These are phyloP conservation scores for Pythium coloratum DNA, from an alignment of 352 stramenopile species.

Conservation along the genomic window DNA sequence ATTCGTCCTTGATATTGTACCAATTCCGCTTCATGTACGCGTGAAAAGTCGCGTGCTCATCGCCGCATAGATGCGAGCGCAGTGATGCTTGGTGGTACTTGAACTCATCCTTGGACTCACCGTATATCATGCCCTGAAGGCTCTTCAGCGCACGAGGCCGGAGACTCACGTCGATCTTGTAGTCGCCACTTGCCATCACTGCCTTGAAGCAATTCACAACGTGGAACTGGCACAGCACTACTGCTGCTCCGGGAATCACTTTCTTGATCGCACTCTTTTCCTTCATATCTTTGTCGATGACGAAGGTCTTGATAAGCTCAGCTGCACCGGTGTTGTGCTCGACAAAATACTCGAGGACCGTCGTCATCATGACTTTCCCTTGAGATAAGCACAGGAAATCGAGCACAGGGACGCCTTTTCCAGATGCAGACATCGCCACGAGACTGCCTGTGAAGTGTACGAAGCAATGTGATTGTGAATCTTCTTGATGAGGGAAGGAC, in stretches of 20 bases:
- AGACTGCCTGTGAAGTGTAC: not conserved
- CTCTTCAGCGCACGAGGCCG: not conserved
- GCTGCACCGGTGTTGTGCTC: no score
- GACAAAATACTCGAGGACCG: no score
- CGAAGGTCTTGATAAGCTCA: no score
- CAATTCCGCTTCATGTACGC: slow-evolving; percentile 4
- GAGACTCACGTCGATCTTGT: not conserved
- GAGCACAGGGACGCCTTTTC: not conserved
- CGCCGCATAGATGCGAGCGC: not conserved
- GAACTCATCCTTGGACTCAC: not conserved
- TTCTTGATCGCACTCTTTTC: no score
- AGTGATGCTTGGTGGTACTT: not conserved
- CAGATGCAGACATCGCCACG: not conserved
- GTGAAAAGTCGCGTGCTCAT: not conserved
- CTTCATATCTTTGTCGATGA: no score
- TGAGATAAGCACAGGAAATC: not conserved
- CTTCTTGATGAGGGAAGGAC: no score
- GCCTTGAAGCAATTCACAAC: not conserved
- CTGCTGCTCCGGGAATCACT: no score
- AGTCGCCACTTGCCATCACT: not conserved
- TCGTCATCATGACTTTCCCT: not conserved
- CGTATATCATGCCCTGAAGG: not conserved
- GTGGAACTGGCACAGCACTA: not conserved
- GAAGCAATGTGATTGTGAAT: not conserved
- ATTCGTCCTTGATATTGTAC: not conserved